Percentiles rank a stretch among this genome's conserved stretches.
phyloP scores from a whole-genome alignment of 345 rosid species.

The Corymbia maculata region DNA sequence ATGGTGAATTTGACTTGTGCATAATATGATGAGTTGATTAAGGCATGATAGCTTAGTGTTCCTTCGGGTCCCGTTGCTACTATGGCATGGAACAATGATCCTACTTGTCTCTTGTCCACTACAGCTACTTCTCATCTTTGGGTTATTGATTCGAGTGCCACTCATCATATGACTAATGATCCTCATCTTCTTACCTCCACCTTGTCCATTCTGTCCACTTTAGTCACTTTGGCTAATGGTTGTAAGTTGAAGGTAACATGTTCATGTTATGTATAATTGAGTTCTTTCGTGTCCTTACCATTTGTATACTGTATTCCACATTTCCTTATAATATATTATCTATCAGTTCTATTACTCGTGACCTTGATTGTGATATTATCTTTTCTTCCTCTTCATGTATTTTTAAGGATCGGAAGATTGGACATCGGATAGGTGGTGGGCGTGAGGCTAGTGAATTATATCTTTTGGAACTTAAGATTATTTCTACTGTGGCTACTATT shows the following conservation, averaged over 20 bases:
- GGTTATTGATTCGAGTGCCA: neutral
- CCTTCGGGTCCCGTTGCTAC: too few species aligned
- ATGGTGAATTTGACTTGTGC: neutral
- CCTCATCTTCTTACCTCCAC: neutral
- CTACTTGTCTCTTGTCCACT: neutral
- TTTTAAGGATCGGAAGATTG: too few species aligned
- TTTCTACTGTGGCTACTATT: neutral
- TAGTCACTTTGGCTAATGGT: neutral
- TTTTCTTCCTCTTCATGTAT: neutral
- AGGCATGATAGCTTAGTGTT: neutral
- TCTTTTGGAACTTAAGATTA: neutral
- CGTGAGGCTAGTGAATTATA: neutral
- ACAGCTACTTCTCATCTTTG: neutral
- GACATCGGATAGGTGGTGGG: neutral
- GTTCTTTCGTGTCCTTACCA: neutral
- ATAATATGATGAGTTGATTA: neutral
- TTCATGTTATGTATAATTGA: neutral
- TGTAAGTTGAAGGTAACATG: too few species aligned
- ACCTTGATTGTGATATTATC: neutral
- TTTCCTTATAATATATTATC: neutral
- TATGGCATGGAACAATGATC: neutral
- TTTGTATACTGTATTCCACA: neutral
- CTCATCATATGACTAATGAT: neutral
- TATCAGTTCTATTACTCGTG: neutral
- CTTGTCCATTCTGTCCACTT: neutral